Base-by-base conservation (phyloP, 257 asterid genomes). In the Solanum commersonii region DNA sequence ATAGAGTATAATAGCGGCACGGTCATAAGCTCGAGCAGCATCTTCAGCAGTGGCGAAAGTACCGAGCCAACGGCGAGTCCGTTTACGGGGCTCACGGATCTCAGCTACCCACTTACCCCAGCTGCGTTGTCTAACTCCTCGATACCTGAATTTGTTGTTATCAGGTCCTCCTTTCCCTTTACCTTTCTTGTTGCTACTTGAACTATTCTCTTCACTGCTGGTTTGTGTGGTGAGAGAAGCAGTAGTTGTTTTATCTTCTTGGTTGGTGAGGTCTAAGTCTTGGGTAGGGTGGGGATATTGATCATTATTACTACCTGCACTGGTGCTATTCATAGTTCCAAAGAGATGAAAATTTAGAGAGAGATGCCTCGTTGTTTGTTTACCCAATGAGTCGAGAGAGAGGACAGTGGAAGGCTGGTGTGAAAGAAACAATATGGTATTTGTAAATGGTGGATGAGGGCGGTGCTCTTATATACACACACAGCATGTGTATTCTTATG, bases 101-200 rank as follows among this genome's bases (percentile, higher is more conserved):
- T 96, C 98, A 16, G 98, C 98, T 1, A 96, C 99, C 99, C 99
- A 96, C 52, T 96, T 95, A 0, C 99, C 99, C 99, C 98, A 96
- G 90, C 99, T 96, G 5, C 99, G 95, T 87, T 96, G 99, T 34
- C 99, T 88, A 10, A 96, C 98, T 1, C 99, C 99, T 1, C 98
- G 65, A 49, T 92, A 96, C 6, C 94, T 89, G 89, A 96, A 96
- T 92, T 95, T 95, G 88, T 87, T 87, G 86, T 96, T 96, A 59
- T 96, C 98, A 3, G 99, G 99, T 3, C 99, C 99, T 10, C 99
- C 99, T 73, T 94, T 94, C 5, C 94, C 95, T 72, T 92, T 96
- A 14, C 89, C 91, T 46, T 77, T 91, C 44, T 27, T 46, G 44
- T 22, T 74, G 31, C 12, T 9, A 37, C 16, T 73, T n/a, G 82